Evolutionary conservation across 371 early-diverging fungal genomes (phyloP), one percentile per base, ranked within the genome.

Genomic region (Mucor irregularis): DNA sequence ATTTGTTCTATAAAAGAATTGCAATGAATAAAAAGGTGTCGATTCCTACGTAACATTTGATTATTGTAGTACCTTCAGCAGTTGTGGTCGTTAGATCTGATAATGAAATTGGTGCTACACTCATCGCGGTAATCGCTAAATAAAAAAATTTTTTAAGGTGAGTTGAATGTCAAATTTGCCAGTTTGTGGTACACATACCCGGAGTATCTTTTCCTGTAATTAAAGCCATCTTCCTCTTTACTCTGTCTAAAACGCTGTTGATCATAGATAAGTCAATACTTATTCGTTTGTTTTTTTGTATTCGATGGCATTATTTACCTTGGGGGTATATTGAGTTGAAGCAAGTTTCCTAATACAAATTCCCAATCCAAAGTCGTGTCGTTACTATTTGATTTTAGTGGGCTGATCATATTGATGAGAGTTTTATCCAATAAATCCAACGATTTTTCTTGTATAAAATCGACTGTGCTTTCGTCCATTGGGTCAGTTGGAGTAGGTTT

Each of bases 71-170:
- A 53, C 54, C 17, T 53, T 53, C 54, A 17, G 54, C 31, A 17
- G 44, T 11, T 17, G 54, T 34, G 17, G 45, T 43, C 5, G 54
- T 53, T 19, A 53, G 33, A 44, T 53, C 54, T 53, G 54, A 45
- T 44, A 53, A 45, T 34, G 10, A 31, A 11, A 19, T 33, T 11
- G 25, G 45, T 53, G 54, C 45, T 26, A 45, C 44, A 34, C 35
- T 53, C 26, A 53, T 4, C 10, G 42, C 44, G 24, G 42, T 22
- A 11, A 53, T 53, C 16, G 34, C 53, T 53, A 30, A 49, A 34
- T 19, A 29, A 29, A 30, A 21, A 40, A 17, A 46, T 30, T 17
- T 17, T 26, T 42, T 35, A 17, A 19, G 28, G 16, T 39, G 34
- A 38, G 35, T 35, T 28, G 33, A 29, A 7, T 19, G 0, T 10